phyloP scores from a whole-genome alignment of 805 yeast species.

The Candida ovalis region DNA sequence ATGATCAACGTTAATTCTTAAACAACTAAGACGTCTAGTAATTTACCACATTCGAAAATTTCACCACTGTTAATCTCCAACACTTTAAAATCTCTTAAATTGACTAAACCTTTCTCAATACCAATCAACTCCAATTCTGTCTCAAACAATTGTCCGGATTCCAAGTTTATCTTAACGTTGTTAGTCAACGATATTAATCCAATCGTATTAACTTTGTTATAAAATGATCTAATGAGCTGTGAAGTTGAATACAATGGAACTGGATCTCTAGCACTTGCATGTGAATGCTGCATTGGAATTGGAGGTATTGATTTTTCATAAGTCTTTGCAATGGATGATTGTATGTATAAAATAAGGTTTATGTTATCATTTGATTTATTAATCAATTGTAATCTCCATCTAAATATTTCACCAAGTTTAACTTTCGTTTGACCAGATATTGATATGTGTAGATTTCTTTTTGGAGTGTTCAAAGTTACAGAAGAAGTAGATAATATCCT shows the following conservation, averaged over 20 bases:
- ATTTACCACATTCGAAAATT: conserved; percentile 62
- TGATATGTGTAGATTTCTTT: conserved; percentile 42
- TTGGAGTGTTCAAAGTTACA: conserved; percentile 13
- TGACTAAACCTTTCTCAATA: conserved; percentile 59
- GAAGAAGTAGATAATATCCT: conserved; percentile 23
- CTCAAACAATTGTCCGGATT: conserved; percentile 60
- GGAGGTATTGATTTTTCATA: conserved; percentile 36
- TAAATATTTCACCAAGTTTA: conserved; percentile 53
- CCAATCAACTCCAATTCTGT: conserved; percentile 60
- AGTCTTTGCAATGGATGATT: conserved; percentile 31
- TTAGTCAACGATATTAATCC: conserved; percentile 65
- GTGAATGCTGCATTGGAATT: conserved; percentile 28
- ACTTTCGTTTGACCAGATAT: conserved; percentile 62
- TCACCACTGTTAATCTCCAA: conserved; percentile 65
- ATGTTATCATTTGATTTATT: conserved; percentile 52
- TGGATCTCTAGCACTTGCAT: conserved; percentile 19
- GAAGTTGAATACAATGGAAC: conserved; percentile 28
- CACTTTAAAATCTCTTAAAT: conserved; percentile 60
- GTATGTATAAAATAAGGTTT: conserved; percentile 48
- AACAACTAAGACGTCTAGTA: conserved; percentile 64
- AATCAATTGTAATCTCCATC: conserved; percentile 63
- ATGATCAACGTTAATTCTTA: conserved; percentile 8
- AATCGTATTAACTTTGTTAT: conserved; percentile 37
- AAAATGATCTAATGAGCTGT: conserved; percentile 25
- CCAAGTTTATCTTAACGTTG: conserved; percentile 58